Base-by-base conservation (phyloP, 2,329 filamentous ascomycete genomes). In the Polytolypa hystricis region DNA sequence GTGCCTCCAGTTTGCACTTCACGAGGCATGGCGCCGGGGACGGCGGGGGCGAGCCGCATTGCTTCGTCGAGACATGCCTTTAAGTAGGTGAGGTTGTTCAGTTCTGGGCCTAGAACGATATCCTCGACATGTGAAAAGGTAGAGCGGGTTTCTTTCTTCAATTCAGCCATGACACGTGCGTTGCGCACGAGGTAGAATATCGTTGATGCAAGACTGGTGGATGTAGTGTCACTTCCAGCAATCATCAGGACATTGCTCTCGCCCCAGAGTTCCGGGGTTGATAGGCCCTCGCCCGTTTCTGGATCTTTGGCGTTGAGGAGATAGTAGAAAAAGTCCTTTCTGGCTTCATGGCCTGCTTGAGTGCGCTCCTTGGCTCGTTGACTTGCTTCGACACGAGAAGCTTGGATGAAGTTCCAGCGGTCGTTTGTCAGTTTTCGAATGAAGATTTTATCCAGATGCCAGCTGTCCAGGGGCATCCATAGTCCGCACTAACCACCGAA, bases 171-270 rank as follows among this genome's bases (percentile, higher is more conserved):
- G 3, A 46, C 48, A 2, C 46, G 39, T 2, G 54, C 53, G 39
- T 61, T 55, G 32, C 45, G 50, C 16, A 46, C 34, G 27, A 69
- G 49, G 40, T 67, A 67, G 47, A 62, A 64, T 21, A 62, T 52
- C 0, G 52, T 47, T 0, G 54, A 52, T 4, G 61, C 46, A 15
- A 67, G 42, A 7, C 56, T 50, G 2, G 57, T 60, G 1, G 59
- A 54, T 1, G 62, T 56, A 0, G 64, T 67, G 35, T 67, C 64
- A 12, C 55, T 52, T 40, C 59, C 67, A 10, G 67, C 67, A 28
- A 68, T 65, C 41, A 71, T 70, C 16, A 71, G 46, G 2, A 66
- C 52, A 36, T 67, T 64, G 23, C 61, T 66, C 45, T 71, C 68
- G 42, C 60, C 62, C 57, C 64, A 67, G 15, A 71, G 45, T 45